Percentiles rank a stretch among this genome's conserved stretches.
Evolutionary conservation across 768 basidiomycete species (phyloP).

Genomic region (Wakefieldia striispora): DNA sequence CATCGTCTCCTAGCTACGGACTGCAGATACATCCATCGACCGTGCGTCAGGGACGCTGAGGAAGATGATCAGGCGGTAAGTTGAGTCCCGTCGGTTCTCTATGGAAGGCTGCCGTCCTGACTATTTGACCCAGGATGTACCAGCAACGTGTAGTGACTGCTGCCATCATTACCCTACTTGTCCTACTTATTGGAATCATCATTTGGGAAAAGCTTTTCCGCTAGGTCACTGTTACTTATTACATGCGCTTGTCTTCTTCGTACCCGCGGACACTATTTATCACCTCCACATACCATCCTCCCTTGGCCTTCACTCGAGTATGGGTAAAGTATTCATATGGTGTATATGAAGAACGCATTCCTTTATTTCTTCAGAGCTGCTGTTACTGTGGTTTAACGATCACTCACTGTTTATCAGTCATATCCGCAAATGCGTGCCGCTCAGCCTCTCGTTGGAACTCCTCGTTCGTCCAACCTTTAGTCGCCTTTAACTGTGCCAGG

Average conservation of each 20-base stretch:
- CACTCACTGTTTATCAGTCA: constrained; percentile 28
- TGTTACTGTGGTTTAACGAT: background rate
- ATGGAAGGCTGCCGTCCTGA: constrained; percentile 10
- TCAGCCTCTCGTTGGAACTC: constrained; percentile 24
- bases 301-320: background rate
- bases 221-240: constrained; percentile 25
- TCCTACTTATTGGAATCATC: constrained; percentile 79
- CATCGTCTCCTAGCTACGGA: constrained; percentile 55
- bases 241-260: constrained; percentile 12
- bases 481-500: constrained; percentile 13
- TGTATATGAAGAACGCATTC: constrained; percentile 37
- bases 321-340: constrained; percentile 15
- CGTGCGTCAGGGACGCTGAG: constrained; percentile 88
- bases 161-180: constrained; percentile 80
- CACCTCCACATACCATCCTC: constrained; percentile 14
- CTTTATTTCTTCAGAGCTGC: constrained; percentile 11
- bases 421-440: constrained; percentile 26
- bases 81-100: constrained; percentile 9
- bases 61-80: constrained; percentile 93
- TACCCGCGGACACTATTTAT: constrained; percentile 29
- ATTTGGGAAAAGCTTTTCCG: constrained; percentile 73
- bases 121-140: constrained; percentile 74
- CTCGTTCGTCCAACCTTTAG: constrained; percentile 24
- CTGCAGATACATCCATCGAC: constrained; percentile 88
- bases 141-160: constrained; percentile 89